phyloP scores from a whole-genome alignment of 768 basidiomycete genomes.

The Kwoniella botswanensis region DNA sequence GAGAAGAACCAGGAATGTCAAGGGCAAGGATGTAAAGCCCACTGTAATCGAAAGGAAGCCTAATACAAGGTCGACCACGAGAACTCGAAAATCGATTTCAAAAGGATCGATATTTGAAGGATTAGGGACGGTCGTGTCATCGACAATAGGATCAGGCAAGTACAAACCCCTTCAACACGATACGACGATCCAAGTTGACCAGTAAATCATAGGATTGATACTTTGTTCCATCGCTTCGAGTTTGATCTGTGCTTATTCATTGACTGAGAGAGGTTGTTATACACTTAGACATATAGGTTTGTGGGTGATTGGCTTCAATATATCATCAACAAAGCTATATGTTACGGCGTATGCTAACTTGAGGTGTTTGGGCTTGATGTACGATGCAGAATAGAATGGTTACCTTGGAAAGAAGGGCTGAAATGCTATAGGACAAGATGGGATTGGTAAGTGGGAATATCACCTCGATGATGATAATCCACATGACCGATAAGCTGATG shows the following conservation, averaged over 20 bases:
- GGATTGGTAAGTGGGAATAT: constrained; percentile 2
- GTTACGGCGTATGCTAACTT: neutral
- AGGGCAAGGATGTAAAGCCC: constrained; percentile 4
- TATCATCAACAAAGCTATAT: no score
- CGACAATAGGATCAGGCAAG: constrained; percentile 4
- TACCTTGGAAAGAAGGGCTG: constrained; percentile 53
- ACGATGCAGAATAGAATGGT: constrained; percentile 15
- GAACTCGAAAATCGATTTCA: neutral
- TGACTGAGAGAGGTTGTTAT: constrained; percentile 20
- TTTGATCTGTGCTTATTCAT: constrained; percentile 16
- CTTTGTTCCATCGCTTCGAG: constrained; percentile 11
- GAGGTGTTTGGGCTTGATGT: neutral
- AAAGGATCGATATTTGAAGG: neutral
- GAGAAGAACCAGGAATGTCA: constrained; percentile 1
- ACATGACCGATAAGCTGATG: neutral
- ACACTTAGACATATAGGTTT: constrained; percentile 16
- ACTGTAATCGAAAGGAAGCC: neutral
- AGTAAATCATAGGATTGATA: neutral
- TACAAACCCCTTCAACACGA: neutral
- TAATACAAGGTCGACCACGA: neutral
- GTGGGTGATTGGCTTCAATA: constrained; percentile 6
- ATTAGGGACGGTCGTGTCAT: neutral
- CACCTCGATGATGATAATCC: neutral
- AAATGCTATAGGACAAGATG: constrained; percentile 65
- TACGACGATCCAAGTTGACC: neutral